Conservation (phyloP, 176 grass and related monocot species). For the Leersia perrieri region DNA sequence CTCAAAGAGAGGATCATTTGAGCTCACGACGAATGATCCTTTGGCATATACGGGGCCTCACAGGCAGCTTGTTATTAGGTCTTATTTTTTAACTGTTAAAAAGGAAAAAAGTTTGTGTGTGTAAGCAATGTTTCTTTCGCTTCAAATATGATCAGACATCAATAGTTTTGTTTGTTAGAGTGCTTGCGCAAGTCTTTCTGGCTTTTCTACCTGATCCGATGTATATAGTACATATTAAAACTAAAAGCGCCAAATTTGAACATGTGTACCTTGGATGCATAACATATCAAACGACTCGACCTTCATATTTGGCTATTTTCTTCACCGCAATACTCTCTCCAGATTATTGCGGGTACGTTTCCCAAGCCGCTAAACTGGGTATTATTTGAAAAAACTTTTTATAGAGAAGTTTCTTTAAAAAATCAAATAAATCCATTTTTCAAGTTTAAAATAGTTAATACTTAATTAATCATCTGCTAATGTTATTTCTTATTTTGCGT, state of each 20-base stretch:
- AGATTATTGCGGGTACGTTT: too few relatives aligned
- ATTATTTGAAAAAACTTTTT: too few relatives aligned
- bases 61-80: slow-evolving; percentile 39
- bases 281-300: not conserved
- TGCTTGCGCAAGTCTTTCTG: not conserved
- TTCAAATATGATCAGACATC: slow-evolving; percentile 5
- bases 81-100: slow-evolving; percentile 33
- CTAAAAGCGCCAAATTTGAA: not conserved
- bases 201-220: slow-evolving; percentile 2
- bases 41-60: slow-evolving; percentile 23
- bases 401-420: too few relatives aligned
- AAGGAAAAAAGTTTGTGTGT: slow-evolving; percentile 21
- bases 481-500: too few relatives aligned
- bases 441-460: too few relatives aligned
- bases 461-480: too few relatives aligned
- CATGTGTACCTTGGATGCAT: not conserved
- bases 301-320: not conserved
- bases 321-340: not conserved
- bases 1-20: slow-evolving; percentile 53
- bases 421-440: too few relatives aligned
- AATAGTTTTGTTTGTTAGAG: not conserved
- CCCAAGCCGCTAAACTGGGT: too few relatives aligned
- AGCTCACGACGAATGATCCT: slow-evolving; percentile 18
- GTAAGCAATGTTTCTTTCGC: not conserved
- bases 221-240: not conserved